Evolutionary conservation across 257 asterid genomes (phyloP).

Genomic region (Rehmannia glutinosa): DNA sequence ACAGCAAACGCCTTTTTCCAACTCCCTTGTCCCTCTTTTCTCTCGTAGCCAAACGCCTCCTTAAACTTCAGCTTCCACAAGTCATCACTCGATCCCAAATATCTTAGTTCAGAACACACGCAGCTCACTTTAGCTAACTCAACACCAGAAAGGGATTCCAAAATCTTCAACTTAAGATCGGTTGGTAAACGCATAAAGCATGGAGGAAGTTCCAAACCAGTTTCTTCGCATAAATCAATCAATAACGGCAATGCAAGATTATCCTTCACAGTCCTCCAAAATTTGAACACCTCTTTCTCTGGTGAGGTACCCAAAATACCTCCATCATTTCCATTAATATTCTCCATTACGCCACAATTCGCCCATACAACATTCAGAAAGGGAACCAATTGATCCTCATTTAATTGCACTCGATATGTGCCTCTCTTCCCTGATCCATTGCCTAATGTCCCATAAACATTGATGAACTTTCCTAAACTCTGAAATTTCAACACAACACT

Average conservation of each 20-base stretch:
- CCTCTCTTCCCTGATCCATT: slow-evolving; percentile 24
- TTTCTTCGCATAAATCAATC: slow-evolving; percentile 70
- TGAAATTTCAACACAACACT: slow-evolving; percentile 54
- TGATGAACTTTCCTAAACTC: slow-evolving; percentile 51
- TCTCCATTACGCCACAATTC: slow-evolving; percentile 52
- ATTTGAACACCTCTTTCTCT: slow-evolving; percentile 62
- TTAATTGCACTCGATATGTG: slow-evolving; percentile 33
- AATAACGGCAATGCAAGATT: slow-evolving; percentile 72
- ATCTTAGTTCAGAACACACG: slow-evolving; percentile 52
- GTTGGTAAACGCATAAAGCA: slow-evolving; percentile 76
- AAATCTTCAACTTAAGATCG: slow-evolving; percentile 66
- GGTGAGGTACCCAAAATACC: slow-evolving; percentile 26
- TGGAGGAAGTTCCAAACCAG: slow-evolving; percentile 68
- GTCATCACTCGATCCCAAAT: slow-evolving; percentile 62
- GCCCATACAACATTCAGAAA: slow-evolving; percentile 85
- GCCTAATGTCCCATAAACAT: slow-evolving; percentile 55
- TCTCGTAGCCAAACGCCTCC: slow-evolving; percentile 41
- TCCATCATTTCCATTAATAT: slow-evolving; percentile 19
- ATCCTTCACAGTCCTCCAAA: slow-evolving; percentile 81
- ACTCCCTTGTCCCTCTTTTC: slow-evolving; percentile 22
- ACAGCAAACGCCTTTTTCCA: slow-evolving; percentile 66
- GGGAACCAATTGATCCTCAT: slow-evolving; percentile 57
- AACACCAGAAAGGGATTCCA: slow-evolving; percentile 64
- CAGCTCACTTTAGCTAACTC: slow-evolving; percentile 63
- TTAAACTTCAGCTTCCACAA: slow-evolving; percentile 65